These are phyloP conservation scores for Amaranthus palmeri DNA, from an alignment of 148 eudicot genomes.

Conservation along the genomic window DNA sequence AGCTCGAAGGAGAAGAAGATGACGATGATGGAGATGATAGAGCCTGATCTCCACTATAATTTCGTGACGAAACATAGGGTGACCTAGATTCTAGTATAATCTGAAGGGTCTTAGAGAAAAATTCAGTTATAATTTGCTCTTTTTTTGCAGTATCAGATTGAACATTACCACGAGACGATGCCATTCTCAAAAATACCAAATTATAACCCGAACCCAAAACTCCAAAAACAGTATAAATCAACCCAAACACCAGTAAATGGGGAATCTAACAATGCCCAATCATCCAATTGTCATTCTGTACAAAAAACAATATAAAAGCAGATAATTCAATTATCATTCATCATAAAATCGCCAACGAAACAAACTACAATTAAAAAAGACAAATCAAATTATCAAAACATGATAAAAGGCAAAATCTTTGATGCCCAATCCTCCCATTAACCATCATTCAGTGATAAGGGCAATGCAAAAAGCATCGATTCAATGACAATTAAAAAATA, in stretches of 20 bases:
- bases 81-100: constrained; percentile 79
- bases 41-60: constrained; percentile 71
- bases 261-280: constrained; percentile 16
- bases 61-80: constrained; percentile 71
- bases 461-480: not conserved
- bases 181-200: constrained; percentile 41
- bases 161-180: constrained; percentile 52
- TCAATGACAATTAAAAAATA: not conserved
- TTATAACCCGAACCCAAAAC: constrained; percentile 6
- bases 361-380: not conserved
- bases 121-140: constrained; percentile 86
- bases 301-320: not conserved
- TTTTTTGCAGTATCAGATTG: constrained; percentile 71
- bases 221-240: constrained; percentile 14
- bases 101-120: constrained; percentile 77
- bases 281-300: constrained; percentile 14
- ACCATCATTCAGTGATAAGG: not conserved
- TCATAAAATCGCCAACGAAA: constrained; percentile 1
- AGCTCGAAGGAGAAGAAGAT: constrained; percentile 68
- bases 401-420: not conserved
- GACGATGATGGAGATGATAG: constrained; percentile 79
- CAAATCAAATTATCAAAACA: not conserved
- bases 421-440: constrained; percentile 11
- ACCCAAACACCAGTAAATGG: not conserved
- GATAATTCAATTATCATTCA: constrained; percentile 17